Evolutionary conservation across 129 eudicot species (phyloP), one percentile per base, ranked within the genome.

Genomic region (Gnaphalium uliginosum): DNA sequence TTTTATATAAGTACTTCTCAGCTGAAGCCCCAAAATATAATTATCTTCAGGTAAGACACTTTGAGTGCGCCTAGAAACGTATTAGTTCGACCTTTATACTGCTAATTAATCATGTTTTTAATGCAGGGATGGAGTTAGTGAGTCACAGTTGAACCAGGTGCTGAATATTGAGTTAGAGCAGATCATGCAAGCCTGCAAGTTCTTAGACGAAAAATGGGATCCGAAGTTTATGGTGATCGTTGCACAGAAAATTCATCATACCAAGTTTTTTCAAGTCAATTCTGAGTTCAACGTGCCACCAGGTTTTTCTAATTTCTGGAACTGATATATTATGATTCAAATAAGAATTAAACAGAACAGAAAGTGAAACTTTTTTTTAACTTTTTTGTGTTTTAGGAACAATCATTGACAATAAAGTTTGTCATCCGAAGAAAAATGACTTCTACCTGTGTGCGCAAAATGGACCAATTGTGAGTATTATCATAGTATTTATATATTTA

Each of bases 221-320:
- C 97, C 96, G 0, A 88, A 90, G 86, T 94, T 94, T 62, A 33
- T 29, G 54, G 78, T 94, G 48, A 77, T 90, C 0, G 89, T 94
- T 32, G 98, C 97, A 13, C 96, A 90, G 59, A 94, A 94, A 74
- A 85, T 83, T 70, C 98, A 93, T 30, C 96, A 90, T 69, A 90
- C 98, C 2, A 93, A 93, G 63, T 83, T 93, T 25, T 90, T 90
- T 76, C 96, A 82, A 61, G 8, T 86, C 0, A 74, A 78, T 19
- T 30, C 72, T 4, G 75, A 85, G 51, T 87, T 76, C 39, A 90
- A 88, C 32, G 97, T 93, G 69, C 97, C 93, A 46, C 91, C 97
- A 68, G 96, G 98, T 93, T 11, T 37, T 73, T 69, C 23, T 0
- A 25, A 50, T 35, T 25, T 6, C 15, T 5, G 2, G 25, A 33